Evolutionary conservation across 2,329 filamentous ascomycete species (phyloP).

Genomic region (Colletotrichum sp.): DNA sequence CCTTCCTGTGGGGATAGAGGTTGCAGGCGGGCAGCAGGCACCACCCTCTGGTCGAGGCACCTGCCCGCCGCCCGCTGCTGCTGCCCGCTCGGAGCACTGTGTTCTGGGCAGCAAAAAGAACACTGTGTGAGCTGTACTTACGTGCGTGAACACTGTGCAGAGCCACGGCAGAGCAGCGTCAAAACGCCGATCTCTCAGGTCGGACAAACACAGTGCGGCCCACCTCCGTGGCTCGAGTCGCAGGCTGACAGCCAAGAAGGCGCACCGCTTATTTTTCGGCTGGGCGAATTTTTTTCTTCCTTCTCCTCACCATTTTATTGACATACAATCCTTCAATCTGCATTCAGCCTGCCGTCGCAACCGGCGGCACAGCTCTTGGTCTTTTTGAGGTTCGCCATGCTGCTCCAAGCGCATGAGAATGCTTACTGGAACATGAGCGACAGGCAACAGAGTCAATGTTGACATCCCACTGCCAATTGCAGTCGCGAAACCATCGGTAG

Average conservation of each 20-base stretch:
- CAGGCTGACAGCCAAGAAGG: constrained; percentile 8
- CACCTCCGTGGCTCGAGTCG: not conserved
- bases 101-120: not conserved
- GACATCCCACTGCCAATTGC: not conserved
- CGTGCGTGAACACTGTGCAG: not conserved
- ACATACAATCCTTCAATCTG: not conserved
- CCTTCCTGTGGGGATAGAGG: not conserved
- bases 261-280: constrained; percentile 4
- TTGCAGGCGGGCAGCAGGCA: not conserved
- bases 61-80: not conserved
- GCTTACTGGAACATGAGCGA: not conserved
- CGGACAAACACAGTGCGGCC: constrained; percentile 10
- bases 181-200: not conserved
- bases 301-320: not conserved
- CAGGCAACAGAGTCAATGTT: not conserved
- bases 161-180: not conserved
- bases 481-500: not conserved
- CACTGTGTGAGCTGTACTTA: not conserved
- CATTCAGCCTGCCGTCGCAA: not conserved
- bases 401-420: not conserved
- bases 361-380: not conserved
- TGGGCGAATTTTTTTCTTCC: not conserved
- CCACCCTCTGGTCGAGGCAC: not conserved
- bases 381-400: not conserved
- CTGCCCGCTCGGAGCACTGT: not conserved